These are phyloP conservation scores for Pleurotus giganteus DNA, from an alignment of 768 basidiomycete genomes.

Conservation along the genomic window DNA sequence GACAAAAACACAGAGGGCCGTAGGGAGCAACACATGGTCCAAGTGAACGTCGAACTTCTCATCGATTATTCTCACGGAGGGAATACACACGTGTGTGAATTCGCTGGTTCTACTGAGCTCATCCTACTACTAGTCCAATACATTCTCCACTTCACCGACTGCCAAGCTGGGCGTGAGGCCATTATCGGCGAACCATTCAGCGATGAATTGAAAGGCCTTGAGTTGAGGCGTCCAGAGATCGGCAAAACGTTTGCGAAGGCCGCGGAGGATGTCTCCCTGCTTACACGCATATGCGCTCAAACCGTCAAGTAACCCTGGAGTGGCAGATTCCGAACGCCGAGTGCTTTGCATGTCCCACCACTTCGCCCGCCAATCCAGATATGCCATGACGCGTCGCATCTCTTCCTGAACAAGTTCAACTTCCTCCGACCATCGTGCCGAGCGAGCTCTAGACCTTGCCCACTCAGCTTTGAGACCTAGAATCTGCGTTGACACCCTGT, in stretches of 20 bases:
- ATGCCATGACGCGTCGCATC: conserved; percentile 8
- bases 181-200: neutral
- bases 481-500: neutral
- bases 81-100: no score
- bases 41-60: no score
- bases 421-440: conserved; percentile 8
- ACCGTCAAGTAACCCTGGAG: neutral
- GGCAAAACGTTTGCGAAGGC: neutral
- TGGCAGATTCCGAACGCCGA: neutral
- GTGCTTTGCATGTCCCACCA: conserved; percentile 7
- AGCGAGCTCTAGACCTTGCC: conserved; percentile 2
- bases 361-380: conserved; percentile 6
- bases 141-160: no score
- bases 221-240: neutral
- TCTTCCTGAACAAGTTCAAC: conserved; percentile 4
- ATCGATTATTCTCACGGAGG: no score
- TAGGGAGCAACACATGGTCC: no score
- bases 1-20: no score
- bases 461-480: neutral
- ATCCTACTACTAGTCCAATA: no score
- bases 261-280: neutral
- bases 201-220: neutral
- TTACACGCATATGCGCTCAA: conserved; percentile 9
- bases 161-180: no score
- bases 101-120: no score